phyloP scores from a whole-genome alignment of 2,329 filamentous ascomycete species.

The Hypocreales sp. region DNA sequence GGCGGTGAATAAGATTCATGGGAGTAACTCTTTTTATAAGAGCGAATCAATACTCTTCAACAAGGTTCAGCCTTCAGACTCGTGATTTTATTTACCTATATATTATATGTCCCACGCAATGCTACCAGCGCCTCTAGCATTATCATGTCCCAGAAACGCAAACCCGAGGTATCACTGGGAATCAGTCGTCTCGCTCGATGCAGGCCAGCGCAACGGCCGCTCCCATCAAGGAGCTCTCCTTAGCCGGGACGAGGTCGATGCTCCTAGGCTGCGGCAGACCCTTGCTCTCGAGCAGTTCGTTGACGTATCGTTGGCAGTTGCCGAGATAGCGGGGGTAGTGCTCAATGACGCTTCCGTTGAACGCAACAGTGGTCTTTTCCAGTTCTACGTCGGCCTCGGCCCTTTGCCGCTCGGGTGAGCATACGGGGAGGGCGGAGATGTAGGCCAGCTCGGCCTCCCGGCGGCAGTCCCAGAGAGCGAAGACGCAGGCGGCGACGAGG shows the following conservation, averaged over 20 bases:
- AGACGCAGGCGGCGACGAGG: slow-evolving; percentile 41
- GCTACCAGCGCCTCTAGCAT: not conserved
- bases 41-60: no score
- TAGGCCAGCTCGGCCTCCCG: slow-evolving; percentile 27
- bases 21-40: no score
- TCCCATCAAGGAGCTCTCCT: slow-evolving; percentile 61
- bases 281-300: slow-evolving; percentile 33
- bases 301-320: slow-evolving; percentile 46
- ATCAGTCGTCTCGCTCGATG: slow-evolving; percentile 8
- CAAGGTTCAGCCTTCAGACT: no score
- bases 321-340: slow-evolving; percentile 55
- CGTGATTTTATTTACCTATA: no score
- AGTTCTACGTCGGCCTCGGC: slow-evolving; percentile 35
- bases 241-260: slow-evolving; percentile 51
- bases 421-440: slow-evolving; percentile 12
- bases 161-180: no score
- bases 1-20: no score
- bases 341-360: slow-evolving; percentile 67
- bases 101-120: not conserved
- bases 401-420: slow-evolving; percentile 21
- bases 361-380: slow-evolving; percentile 47
- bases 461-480: slow-evolving; percentile 42
- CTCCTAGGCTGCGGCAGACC: slow-evolving; percentile 19
- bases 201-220: slow-evolving; percentile 55
- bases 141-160: not conserved